A percentile compares a stretch with the other conserved stretches of the same genome.
Conservation (phyloP, 2,329 filamentous ascomycete species). For the Trichoderma pleuroti region DNA sequence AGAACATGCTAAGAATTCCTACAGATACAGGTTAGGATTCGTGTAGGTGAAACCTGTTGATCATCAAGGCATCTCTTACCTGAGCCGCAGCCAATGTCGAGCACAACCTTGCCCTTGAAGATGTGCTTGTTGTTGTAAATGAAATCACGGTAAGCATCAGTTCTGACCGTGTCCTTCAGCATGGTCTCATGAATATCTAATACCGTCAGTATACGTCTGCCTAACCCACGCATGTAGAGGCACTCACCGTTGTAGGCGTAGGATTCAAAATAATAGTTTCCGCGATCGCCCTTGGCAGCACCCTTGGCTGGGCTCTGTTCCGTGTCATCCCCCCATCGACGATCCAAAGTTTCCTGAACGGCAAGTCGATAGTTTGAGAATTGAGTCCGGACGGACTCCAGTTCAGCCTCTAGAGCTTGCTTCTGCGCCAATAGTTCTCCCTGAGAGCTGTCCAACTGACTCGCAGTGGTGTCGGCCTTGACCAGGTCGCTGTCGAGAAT, state of each 20-base stretch:
- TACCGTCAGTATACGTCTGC: background rate
- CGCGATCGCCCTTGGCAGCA: constrained; percentile 29
- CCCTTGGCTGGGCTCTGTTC: constrained; percentile 33
- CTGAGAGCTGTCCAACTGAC: constrained; percentile 22
- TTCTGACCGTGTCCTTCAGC: constrained; percentile 86
- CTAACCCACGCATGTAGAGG: background rate
- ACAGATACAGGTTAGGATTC: background rate
- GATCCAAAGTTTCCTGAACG: constrained; percentile 64
- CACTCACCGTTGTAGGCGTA: constrained; percentile 57
- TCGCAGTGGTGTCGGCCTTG: constrained; percentile 27
- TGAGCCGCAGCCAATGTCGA: constrained; percentile 86
- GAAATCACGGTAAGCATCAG: constrained; percentile 90
- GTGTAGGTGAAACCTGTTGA: background rate
- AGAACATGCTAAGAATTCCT: constrained; percentile 92
- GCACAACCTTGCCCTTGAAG: constrained; percentile 79
- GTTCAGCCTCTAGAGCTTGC: constrained; percentile 56
- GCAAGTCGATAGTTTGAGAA: constrained; percentile 63
- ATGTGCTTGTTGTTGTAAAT: constrained; percentile 88
- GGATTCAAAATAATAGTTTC: constrained; percentile 57
- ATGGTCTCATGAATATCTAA: constrained; percentile 90
- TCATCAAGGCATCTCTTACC: constrained; percentile 35
- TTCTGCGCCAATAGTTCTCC: constrained; percentile 48
- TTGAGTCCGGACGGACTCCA: constrained; percentile 56
- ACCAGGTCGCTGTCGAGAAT: constrained; percentile 48
- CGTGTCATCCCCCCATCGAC: constrained; percentile 58